phyloP scores from a whole-genome alignment of 2,329 filamentous ascomycete species.

The Xylariaceae sp. region DNA sequence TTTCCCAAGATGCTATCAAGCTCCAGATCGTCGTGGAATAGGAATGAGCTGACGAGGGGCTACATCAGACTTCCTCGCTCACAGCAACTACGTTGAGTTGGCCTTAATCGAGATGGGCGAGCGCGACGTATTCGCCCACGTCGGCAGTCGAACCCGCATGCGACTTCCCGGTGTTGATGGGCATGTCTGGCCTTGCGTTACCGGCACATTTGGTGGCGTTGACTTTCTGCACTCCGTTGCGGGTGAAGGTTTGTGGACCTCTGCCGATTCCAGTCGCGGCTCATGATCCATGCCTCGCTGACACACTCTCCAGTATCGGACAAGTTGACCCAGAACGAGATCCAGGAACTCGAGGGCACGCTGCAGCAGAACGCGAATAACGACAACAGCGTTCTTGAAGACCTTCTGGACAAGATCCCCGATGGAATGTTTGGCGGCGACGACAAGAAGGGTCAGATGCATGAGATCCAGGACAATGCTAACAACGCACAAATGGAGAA shows the following conservation, averaged over 20 bases:
- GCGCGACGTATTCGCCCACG: constrained; percentile 74
- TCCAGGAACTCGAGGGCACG: constrained; percentile 80
- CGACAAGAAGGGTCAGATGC: constrained; percentile 66
- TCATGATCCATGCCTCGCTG: too few species aligned
- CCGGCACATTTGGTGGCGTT: constrained; percentile 89
- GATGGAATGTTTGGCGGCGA: constrained; percentile 70
- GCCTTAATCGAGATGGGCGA: constrained; percentile 83
- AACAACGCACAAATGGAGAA: constrained; percentile 68
- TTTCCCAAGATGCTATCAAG: too few species aligned
- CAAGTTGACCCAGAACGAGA: constrained; percentile 84
- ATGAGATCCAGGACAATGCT: constrained; percentile 72
- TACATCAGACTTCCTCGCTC: constrained; percentile 74
- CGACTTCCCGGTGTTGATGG: constrained; percentile 57
- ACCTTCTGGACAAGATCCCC: constrained; percentile 75
- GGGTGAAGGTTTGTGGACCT: constrained; percentile 49
- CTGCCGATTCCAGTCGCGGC: constrained; percentile 1
- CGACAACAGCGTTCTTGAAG: constrained; percentile 68
- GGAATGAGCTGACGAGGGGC: too few species aligned
- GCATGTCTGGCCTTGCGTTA: constrained; percentile 73
- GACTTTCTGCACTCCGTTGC: constrained; percentile 89
- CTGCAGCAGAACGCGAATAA: constrained; percentile 56
- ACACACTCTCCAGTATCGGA: constrained; percentile 55
- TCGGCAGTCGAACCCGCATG: constrained; percentile 67
- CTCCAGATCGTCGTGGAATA: too few species aligned
- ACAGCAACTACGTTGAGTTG: constrained; percentile 89